Percentiles rank a stretch among this genome's conserved stretches.
These are phyloP conservation scores for Theileria annulata DNA, from an alignment of 169 alveolate genomes.

Conservation along the genomic window DNA sequence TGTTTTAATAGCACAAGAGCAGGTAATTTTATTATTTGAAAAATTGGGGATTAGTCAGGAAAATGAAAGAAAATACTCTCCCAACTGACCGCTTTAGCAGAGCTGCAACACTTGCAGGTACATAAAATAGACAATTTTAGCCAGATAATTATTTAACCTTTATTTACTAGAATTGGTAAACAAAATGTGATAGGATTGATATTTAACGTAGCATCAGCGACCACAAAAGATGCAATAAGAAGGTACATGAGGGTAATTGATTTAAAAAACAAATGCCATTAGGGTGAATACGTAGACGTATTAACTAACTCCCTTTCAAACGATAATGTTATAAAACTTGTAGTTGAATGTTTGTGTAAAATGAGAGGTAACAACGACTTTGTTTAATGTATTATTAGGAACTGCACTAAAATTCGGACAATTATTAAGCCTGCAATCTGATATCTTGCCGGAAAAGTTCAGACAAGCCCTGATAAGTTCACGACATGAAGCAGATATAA, in stretches of 20 bases:
- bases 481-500: constrained; percentile 89
- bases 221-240: constrained; percentile 51
- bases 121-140: neutral
- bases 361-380: constrained; percentile 48
- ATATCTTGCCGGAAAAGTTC: constrained; percentile 84
- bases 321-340: constrained; percentile 43
- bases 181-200: constrained; percentile 23
- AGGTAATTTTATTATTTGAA: neutral
- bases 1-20: neutral
- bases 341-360: constrained; percentile 64
- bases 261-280: neutral
- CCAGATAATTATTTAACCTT: neutral
- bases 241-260: constrained; percentile 49
- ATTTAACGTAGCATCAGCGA: constrained; percentile 45
- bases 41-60: constrained; percentile 2
- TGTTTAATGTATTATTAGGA: constrained; percentile 25
- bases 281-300: constrained; percentile 52
- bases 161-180: neutral
- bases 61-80: constrained; percentile 41
- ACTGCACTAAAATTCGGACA: constrained; percentile 67
- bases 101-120: constrained; percentile 64
- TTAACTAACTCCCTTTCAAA: constrained; percentile 30
- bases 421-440: constrained; percentile 80
- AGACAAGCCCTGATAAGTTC: constrained; percentile 85
- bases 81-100: constrained; percentile 54